Base-by-base conservation (phyloP, 2,329 filamentous ascomycete species). In the Botrytis elliptica region DNA sequence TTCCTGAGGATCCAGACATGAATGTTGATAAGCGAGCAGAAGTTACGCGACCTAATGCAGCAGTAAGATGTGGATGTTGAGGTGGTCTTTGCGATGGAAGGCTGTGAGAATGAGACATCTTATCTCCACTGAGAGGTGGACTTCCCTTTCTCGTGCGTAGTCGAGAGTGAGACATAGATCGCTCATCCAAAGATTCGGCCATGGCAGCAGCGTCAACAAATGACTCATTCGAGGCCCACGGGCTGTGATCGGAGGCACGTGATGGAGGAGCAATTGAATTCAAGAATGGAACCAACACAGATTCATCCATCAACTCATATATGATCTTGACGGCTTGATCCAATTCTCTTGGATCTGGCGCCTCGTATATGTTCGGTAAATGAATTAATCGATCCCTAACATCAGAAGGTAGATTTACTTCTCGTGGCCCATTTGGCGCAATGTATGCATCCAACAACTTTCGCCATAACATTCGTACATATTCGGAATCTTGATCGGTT, bases 301-400 rank as follows among this genome's bases (percentile, higher is more conserved):
- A 98, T 81, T 98, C 96, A 79, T 97, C 97, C 95, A 99, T 98
- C 73, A 99, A 86, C 78, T 98, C 96, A 82, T 95, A 95, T 59
- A 98, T 93, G 75, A 97, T 97, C 75, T 89, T 88, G 38, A 97
- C 92, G 33, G 96, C 94, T 69, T 93, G 88, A 75, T 97, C 92
- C 25, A 99, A 86, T 72, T 90, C 89, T 59, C 91, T 89, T 1
- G 96, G 95, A 74, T 89, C 84, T 8, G 91, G 92, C 10, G 95
- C 94, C 0, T 90, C 86, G 9, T 86, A 84, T 22, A 87, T 83
- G 75, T 85, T 86, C 12, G 89, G 87, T 59, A 92, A 86, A 60
- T 86, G 86, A 49, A 98, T 86, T 36, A 99, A 86, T 52, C 88
- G 89, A 81, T 98, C 94, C 52, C 95, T 92, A 63, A 98, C 93